Base-by-base conservation (phyloP, 2,329 filamentous ascomycete genomes). In the Podosphaera leucotricha region DNA sequence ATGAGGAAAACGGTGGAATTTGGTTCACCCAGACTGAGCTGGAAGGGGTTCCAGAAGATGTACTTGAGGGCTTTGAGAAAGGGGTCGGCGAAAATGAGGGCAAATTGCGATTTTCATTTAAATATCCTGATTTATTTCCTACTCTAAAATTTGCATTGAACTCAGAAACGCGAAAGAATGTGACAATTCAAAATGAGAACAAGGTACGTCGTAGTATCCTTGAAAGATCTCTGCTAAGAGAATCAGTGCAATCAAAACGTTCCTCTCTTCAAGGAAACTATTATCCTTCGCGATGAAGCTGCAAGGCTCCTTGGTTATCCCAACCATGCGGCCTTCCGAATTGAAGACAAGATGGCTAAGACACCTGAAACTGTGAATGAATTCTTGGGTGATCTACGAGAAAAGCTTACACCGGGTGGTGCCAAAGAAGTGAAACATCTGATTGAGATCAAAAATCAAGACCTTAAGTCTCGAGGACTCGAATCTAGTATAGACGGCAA, bases 281-380 rank as follows among this genome's bases (percentile, higher is more conserved):
- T 90, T 43, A 61, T 77, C 10, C 71, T 87, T 21, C 75, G 83
- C 8, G 80, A 87, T 52, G 80, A 87, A 59, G 77, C 75, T 16
- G 83, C 82, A 11, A 72, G 79, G 43, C 66, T 87, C 41, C 66
- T 87, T 1, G 80, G 80, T 11, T 90, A 85, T 59, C 68, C 72
- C 5, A 75, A 84, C 55, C 80, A 87, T 57, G 82, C 82, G 16
- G 70, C 75, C 41, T 77, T 85, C 59, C 66, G 72, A 40, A 77
- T 90, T 35, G 80, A 85, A 55, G 75, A 82, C 54, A 87, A 85
- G 68, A 90, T 90, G 82, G 80, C 81, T 40, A 85, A 86, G 66
- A 75, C 69, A 1, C 70, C 79, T 1, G 68, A 73, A 55, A 79
- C 71, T 0, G 81, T 90, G 10, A 70, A 78, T 49, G 69, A 74